Base-by-base conservation (phyloP, 768 basidiomycete species). In the Thelephora ganbajun region DNA sequence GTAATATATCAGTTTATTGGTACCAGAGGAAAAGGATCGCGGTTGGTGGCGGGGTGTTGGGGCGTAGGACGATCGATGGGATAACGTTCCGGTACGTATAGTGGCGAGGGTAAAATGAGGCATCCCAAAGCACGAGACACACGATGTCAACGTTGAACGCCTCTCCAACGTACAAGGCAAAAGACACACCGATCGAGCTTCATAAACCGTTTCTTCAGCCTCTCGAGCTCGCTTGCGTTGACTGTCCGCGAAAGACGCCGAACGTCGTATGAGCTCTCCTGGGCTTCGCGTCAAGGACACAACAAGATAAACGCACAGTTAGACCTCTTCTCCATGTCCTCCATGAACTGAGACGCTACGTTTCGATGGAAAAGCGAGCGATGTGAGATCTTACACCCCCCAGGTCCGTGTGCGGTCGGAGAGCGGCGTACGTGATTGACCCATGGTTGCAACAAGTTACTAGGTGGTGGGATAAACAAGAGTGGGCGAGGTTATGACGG, bases 191-290 rank as follows among this genome's bases (percentile, higher is more conserved):
- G 87, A 64, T 99, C 96, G 56, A 99, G 83, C 69, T 99, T 99
- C 91, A 98, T 97, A 66, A 99, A 98, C 47, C 96, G 83, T 64
- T 97, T 98, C 77, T 96, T 96, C 56, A 98, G 73, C 47, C 96
- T 77, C 56, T 97, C 89, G 56, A 99, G 69, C 67, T 99, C 96
- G 43, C 80, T 76, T 44, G 84, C 86, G 16, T 89, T 97, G 81
- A 99, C 96, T 98, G 61, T 39, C 33, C 6, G 19, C 35, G 39
- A 22, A 18, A 20, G 36, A 47, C 26, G 37, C 16, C 34, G n/a
- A 35, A 26, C 16, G 43, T 7, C 30, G 19, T 35, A 48, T 23
- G 34, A 18, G 35, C 23, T 19, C n/a, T 11, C 16, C 9, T 5
- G 5, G 22, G 26, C 23, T 43, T 12, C 18, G 30, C 16, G 22